Evolutionary conservation across 305 asterid species (phyloP), one percentile per base, ranked within the genome.

Genomic region (Caryopteris hybrid): DNA sequence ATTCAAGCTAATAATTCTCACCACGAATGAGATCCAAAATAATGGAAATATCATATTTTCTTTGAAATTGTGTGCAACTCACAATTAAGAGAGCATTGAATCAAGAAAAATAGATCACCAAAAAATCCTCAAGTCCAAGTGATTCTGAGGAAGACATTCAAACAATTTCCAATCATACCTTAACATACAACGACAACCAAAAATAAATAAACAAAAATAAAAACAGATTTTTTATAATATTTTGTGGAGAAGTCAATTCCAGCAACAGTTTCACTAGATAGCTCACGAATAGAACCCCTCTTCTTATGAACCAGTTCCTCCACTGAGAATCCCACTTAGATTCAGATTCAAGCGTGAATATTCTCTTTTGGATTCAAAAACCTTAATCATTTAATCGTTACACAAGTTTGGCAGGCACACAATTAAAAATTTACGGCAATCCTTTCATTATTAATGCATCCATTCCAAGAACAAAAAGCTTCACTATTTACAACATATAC

Each of bases 21-120:
- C 61, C n/a, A n/a, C n/a, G n/a, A n/a, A n/a, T n/a, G n/a, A n/a
- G 33, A 59, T 25, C 8, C 50, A 51, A 36, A 70, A 70, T 33
- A 17, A 61, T 22, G 27, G 51, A 42, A 3, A 18, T 51, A 27
- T 18, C 13, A 12, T 4, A 5, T 22, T 36, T 21, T 22, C n/a
- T 36, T n/a, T n/a, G 14, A 23, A 34, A 43, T 12, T 47, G 34
- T 59, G 25, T 17, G 16, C 38, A 3, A 10, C 39, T 41, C 14
- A 53, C 12, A 27, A 9, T 18, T 16, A 22, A 21, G 25, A 69
- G 10, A 52, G 2, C 51, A 20, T 17, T 0, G 2, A 6, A 42
- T 31, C 39, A 62, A 42, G 58, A 31, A 20, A 45, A 55, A 63
- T 0, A 21, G 10, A 6, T 0, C 1, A 13, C 12, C 21, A n/a